phyloP scores from a whole-genome alignment of 257 asterid genomes.

The Linderniella brevidens region DNA sequence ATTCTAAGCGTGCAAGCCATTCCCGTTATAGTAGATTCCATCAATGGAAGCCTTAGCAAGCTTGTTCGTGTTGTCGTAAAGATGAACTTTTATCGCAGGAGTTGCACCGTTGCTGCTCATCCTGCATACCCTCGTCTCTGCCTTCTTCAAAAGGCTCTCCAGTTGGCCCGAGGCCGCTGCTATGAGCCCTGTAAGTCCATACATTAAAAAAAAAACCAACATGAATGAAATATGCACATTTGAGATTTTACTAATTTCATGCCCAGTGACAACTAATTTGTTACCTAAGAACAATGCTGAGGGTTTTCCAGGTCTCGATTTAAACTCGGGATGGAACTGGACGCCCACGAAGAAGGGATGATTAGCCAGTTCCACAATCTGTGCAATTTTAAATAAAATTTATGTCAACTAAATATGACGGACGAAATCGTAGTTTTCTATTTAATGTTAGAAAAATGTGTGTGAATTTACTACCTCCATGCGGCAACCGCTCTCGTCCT shows the following conservation, averaged over 20 bases:
- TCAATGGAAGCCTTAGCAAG: conserved; percentile 39
- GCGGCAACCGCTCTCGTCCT: conserved; percentile 70
- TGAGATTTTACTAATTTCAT: too few relatives aligned
- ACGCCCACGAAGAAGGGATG: too few relatives aligned
- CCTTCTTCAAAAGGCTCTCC: conserved; percentile 34
- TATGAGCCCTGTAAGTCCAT: conserved; percentile 47
- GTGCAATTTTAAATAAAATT: too few relatives aligned
- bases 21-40: conserved; percentile 42
- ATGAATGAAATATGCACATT: too few relatives aligned
- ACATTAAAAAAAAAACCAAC: background rate
- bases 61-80: conserved; percentile 26
- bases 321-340: too few relatives aligned
- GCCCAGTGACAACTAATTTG: too few relatives aligned
- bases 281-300: too few relatives aligned
- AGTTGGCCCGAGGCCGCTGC: conserved; percentile 61
- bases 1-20: conserved; percentile 47
- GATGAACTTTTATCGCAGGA: conserved; percentile 23
- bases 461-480: conserved; percentile 59
- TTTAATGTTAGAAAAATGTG: too few relatives aligned
- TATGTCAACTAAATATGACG: too few relatives aligned
- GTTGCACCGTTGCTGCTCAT: conserved; percentile 51
- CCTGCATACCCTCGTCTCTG: conserved; percentile 12
- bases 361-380: too few relatives aligned
- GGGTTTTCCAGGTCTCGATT: too few relatives aligned
- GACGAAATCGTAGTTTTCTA: too few relatives aligned